Base-by-base conservation (phyloP, 2,329 filamentous ascomycete species). In the Dactylonectria estremocensis region DNA sequence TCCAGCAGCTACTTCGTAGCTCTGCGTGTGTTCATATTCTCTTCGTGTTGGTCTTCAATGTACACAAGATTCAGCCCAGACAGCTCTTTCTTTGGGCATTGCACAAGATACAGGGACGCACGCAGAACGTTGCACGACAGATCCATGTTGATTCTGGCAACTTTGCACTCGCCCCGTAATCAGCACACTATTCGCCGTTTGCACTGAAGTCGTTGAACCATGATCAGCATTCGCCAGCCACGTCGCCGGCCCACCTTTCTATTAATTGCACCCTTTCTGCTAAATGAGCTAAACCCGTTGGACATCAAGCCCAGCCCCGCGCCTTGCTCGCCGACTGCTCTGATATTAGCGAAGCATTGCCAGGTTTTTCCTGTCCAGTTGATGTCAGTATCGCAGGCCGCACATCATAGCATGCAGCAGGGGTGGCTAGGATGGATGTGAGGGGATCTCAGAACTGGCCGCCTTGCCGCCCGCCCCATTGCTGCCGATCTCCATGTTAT, bases 191-290 rank as follows among this genome's bases (percentile, higher is more conserved):
- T n/a, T n/a, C n/a, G n/a, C n/a, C n/a, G n/a, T n/a, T n/a, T n/a
- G n/a, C n/a, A n/a, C n/a, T n/a, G n/a, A n/a, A n/a, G 37, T 16
- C 37, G 31, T 28, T 52, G 57, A 66, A 66, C 57, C 57, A 57
- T 49, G 63, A 72, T 73, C 67, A 45, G 61, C 61, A 45, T 4
- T 49, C 63, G 69, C 60, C 61, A 72, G 69, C 69, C 72, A 74
- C 71, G 63, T 69, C 62, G 50, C 43, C 49, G 61, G 45, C 61
- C 72, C 66, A 71, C 63, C 63, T 56, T 72, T 68, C 60, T 66
- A 69, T 71, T 74, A 49, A 66, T 67, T 70, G 60, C 37, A 64
- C 63, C 48, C 33, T 68, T 40, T 43, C 28, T 24, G 22, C 28
- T 28, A 7, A 14, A 24, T 13, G 45, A 48, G 55, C 55, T 58